These are phyloP conservation scores for Rhodamnia argentea DNA, from an alignment of 345 rosid species.

Conservation along the genomic window DNA sequence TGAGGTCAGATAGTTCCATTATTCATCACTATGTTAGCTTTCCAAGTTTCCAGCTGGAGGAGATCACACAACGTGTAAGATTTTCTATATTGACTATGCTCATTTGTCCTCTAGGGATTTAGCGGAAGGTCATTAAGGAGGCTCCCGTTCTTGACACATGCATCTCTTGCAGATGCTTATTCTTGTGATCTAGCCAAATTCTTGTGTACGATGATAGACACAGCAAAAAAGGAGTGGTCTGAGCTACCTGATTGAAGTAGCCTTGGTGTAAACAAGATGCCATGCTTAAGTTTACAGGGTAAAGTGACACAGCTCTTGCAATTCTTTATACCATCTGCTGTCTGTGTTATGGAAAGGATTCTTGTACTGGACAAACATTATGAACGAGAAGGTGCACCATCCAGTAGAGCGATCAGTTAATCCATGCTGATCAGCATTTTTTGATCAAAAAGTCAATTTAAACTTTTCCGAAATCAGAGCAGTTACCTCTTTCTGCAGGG, in stretches of 20 bases:
- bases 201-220: conserved; percentile 57
- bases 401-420: neutral
- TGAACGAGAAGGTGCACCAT: neutral
- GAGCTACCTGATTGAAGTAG: conserved; percentile 50
- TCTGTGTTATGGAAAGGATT: neutral
- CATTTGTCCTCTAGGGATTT: conserved; percentile 44
- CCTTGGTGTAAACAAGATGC: neutral
- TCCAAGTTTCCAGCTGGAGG: neutral
- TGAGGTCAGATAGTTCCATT: conserved; percentile 39
- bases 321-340: neutral
- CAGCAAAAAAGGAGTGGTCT: conserved; percentile 57
- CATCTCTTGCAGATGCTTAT: conserved; percentile 56
- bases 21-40: neutral
- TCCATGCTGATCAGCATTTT: neutral
- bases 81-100: neutral
- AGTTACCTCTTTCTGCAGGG: neutral
- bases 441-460: neutral
- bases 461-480: neutral
- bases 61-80: neutral
- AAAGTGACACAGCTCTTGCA: neutral
- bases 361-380: neutral
- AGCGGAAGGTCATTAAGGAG: conserved; percentile 88
- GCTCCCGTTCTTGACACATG: conserved; percentile 87
- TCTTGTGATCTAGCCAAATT: conserved; percentile 50
- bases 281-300: neutral